phyloP scores from a whole-genome alignment of 2,329 filamentous ascomycete species.

The Helotiales sp. region DNA sequence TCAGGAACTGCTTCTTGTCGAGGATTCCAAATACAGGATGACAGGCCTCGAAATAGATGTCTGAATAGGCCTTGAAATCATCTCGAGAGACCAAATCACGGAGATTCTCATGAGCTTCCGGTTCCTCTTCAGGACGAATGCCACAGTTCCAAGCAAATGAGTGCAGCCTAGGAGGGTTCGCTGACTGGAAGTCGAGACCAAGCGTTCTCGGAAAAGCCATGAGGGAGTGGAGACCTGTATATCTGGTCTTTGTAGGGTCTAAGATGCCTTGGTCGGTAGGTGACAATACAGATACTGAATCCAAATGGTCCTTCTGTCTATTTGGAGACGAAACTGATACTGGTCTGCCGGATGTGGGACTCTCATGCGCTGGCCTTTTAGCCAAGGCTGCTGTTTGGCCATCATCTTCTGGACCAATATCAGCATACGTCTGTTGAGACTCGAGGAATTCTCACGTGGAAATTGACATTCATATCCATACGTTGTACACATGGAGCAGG shows the following conservation, averaged over 20 bases:
- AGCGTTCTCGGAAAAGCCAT: conserved; percentile 36
- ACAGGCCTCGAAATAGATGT: conserved; percentile 31
- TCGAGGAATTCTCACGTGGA: too few relatives aligned
- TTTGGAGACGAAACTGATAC: not conserved
- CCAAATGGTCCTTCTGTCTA: not conserved
- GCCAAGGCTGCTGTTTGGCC: conserved; percentile 14
- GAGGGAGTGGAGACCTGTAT: conserved; percentile 32
- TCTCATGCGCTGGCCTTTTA: conserved; percentile 3
- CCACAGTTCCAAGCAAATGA: conserved; percentile 40
- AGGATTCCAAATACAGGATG: conserved; percentile 36
- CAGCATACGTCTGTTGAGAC: too few relatives aligned
- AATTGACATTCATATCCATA: conserved; percentile 29
- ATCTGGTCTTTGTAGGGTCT: conserved; percentile 34
- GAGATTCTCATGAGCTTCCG: conserved; percentile 26
- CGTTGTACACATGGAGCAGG: conserved; percentile 27
- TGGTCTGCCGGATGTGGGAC: conserved; percentile 6
- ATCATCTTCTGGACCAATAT: conserved; percentile 13
- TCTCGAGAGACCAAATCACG: conserved; percentile 28
- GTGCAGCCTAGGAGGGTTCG: conserved; percentile 36
- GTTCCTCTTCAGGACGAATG: conserved; percentile 31
- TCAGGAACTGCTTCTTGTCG: conserved; percentile 28
- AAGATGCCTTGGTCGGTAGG: conserved; percentile 26
- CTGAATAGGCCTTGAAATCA: conserved; percentile 28
- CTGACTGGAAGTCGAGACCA: conserved; percentile 34
- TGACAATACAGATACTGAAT: not conserved